Base-by-base conservation (phyloP, 768 basidiomycete genomes). In the Boletellus ananas region DNA sequence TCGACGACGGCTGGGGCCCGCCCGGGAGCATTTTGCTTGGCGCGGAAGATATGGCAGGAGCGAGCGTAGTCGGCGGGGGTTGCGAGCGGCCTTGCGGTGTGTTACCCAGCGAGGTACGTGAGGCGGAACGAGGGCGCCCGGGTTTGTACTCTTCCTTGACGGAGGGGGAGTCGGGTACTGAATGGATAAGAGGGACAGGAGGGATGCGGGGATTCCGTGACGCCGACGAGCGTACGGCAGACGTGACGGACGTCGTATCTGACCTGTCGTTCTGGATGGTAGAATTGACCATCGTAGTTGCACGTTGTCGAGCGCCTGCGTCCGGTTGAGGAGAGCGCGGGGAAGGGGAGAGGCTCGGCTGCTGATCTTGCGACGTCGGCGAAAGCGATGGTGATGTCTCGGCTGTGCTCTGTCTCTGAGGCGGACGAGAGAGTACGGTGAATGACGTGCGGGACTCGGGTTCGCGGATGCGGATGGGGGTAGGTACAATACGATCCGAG, bases 381-480 rank as follows among this genome's bases (percentile, higher is more conserved):
- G 66, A 56, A 21, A 52, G 34, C 11, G 56, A 56, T 2, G 20
- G 5, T 8, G 45, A 51, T 9, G 50, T 47, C 17, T 63, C 68
- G 7, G 41, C 45, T 1, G 40, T 56, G 13, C 65, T 69, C 8
- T 58, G 71, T 44, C 63, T 61, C 25, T 78, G 62, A 42, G 73
- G 69, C 18, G 83, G 82, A 18, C 83, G 68, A 17, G 82, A 83
- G 2, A 79, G 81, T 40, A 85, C 83, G 51, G 79, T 79, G 58
- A 85, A 85, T 23, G 81, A 71, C 7, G 80, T 75, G 10, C 74
- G 74, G 4, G 81, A 78, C 41, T 76, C 68, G 29, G 80, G 74
- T 58, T 76, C 72, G 23, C 23, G 23, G 23, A 23, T 23, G 54
- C 77, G 79, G 54, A 85, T 83, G 20, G 77, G 77, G 42, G 83